Evolutionary conservation across 768 basidiomycete genomes (phyloP).

Genomic region (Boletus insuetus): DNA sequence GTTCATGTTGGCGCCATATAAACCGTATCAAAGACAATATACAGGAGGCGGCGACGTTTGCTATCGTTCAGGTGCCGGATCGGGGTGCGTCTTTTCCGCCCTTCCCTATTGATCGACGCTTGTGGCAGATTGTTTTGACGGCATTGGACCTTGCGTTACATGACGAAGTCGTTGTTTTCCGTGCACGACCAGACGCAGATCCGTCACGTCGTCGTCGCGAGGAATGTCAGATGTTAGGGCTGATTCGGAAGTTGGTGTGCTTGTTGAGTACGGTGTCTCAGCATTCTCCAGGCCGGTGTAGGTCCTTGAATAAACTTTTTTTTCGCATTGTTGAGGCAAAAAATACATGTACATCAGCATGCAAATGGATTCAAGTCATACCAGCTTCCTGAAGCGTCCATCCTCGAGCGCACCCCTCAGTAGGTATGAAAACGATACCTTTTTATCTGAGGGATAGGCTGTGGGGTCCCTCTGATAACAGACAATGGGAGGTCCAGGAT

Average conservation of each 20-base stretch:
- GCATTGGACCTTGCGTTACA: constrained; percentile 7
- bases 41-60: too few relatives aligned
- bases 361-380: too few relatives aligned
- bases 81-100: neutral
- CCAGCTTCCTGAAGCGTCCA: too few relatives aligned
- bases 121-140: constrained; percentile 23
- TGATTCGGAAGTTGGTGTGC: constrained; percentile 16
- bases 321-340: too few relatives aligned
- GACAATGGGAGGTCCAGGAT: too few relatives aligned
- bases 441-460: too few relatives aligned
- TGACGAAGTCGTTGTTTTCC: neutral
- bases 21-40: constrained; percentile 7
- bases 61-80: constrained; percentile 14
- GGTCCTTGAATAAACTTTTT: neutral
- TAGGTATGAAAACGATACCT: too few relatives aligned
- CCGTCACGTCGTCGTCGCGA: constrained; percentile 6
- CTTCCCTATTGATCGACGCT: neutral
- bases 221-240: constrained; percentile 11
- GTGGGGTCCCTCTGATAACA: too few relatives aligned
- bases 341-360: too few relatives aligned
- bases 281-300: constrained; percentile 9
- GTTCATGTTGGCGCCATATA: constrained; percentile 9
- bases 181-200: constrained; percentile 3
- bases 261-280: constrained; percentile 17
- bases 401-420: too few relatives aligned